Conservation (phyloP, 352 stramenopile species). For the Phytophthora europaea region DNA sequence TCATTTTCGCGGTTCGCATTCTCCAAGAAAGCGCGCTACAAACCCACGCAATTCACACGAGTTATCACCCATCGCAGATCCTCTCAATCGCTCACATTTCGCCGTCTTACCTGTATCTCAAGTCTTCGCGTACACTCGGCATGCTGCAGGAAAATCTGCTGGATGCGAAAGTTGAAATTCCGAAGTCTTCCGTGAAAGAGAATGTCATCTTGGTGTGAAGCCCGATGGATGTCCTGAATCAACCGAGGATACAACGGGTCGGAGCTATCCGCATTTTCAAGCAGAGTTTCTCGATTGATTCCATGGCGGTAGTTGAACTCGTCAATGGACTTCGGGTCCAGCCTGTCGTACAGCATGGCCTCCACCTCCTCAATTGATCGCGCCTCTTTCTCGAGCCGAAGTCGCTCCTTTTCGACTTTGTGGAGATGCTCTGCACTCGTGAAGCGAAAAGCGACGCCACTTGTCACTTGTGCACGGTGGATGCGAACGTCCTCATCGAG, state of each 20-base stretch:
- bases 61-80: neutral
- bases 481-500: conserved; percentile 63
- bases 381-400: conserved; percentile 80
- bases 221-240: conserved; percentile 62
- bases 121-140: conserved; percentile 51
- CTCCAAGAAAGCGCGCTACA: conserved; percentile 62
- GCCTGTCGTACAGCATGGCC: conserved; percentile 65
- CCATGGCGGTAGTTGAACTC: conserved; percentile 78
- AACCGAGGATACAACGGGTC: conserved; percentile 63
- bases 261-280: conserved; percentile 35
- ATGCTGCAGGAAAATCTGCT: conserved; percentile 61
- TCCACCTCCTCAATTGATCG: conserved; percentile 63
- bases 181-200: conserved; percentile 73
- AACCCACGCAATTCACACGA: neutral
- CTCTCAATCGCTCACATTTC: neutral
- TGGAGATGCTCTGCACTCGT: conserved; percentile 47
- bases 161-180: conserved; percentile 76
- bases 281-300: conserved; percentile 51
- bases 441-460: conserved; percentile 51
- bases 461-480: conserved; percentile 60
- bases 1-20: conserved; percentile 57
- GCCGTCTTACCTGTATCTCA: conserved; percentile 55
- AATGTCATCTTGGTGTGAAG: conserved; percentile 70
- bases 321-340: conserved; percentile 71
- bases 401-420: conserved; percentile 63